Conservation (phyloP, 2,329 filamentous ascomycete genomes). For the Xylaria multiplex region DNA sequence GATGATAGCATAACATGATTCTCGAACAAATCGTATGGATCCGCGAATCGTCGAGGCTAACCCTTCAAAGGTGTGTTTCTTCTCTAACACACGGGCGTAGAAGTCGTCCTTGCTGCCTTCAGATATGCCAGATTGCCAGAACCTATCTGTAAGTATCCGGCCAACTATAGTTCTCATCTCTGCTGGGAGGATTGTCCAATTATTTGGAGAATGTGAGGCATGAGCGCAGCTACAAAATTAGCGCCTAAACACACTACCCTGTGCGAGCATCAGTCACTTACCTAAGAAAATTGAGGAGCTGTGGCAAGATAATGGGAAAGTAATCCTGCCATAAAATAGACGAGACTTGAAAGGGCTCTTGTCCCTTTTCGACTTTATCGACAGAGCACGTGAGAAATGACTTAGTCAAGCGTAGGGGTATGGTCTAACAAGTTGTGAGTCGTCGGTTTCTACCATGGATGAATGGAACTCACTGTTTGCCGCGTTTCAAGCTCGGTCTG, state of each 20-base stretch:
- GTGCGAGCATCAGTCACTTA: slow-evolving; percentile 50
- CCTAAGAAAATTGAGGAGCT: slow-evolving; percentile 84
- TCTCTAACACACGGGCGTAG: slow-evolving; percentile 88
- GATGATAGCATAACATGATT: slow-evolving; percentile 92
- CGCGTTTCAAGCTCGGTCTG: slow-evolving; percentile 82
- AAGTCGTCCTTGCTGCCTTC: slow-evolving; percentile 96
- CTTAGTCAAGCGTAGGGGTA: slow-evolving; percentile 89
- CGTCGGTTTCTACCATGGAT: background rate
- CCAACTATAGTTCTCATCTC: slow-evolving; percentile 82
- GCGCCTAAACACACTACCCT: slow-evolving; percentile 27
- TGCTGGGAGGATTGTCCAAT: slow-evolving; percentile 79
- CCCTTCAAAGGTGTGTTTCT: slow-evolving; percentile 89
- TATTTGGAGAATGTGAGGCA: slow-evolving; percentile 85
- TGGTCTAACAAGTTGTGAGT: slow-evolving; percentile 54
- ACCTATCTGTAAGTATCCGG: slow-evolving; percentile 89
- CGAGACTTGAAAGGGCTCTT: slow-evolving; percentile 77
- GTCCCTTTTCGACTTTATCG: slow-evolving; percentile 82
- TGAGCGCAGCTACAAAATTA: slow-evolving; percentile 75
- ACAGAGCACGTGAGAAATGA: slow-evolving; percentile 92
- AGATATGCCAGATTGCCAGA: slow-evolving; percentile 98
- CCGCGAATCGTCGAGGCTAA: slow-evolving; percentile 93
- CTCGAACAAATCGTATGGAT: slow-evolving; percentile 86
- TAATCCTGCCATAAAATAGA: slow-evolving; percentile 85
- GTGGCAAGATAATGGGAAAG: slow-evolving; percentile 84
- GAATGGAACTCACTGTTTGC: slow-evolving; percentile 64